Percentiles rank a stretch among this genome's conserved stretches.
These are phyloP conservation scores for Colletotrichum sp. DNA, from an alignment of 2,329 filamentous ascomycete genomes.

Conservation along the genomic window DNA sequence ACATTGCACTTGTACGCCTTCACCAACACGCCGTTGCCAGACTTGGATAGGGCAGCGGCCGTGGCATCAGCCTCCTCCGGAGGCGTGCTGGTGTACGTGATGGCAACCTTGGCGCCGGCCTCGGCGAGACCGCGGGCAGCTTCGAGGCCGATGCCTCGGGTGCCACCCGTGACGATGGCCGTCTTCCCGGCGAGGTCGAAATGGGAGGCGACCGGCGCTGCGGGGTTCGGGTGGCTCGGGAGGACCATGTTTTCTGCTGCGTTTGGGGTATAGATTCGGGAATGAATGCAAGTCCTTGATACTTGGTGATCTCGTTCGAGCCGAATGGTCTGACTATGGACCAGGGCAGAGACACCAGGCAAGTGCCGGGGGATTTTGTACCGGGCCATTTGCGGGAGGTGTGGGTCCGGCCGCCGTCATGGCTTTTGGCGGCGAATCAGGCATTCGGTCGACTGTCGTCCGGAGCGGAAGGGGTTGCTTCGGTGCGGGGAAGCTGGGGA, in stretches of 20 bases:
- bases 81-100: slow-evolving; percentile 17
- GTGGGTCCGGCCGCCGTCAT: neutral
- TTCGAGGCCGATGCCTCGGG: slow-evolving; percentile 13
- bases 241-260: slow-evolving; percentile 1
- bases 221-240: slow-evolving; percentile 6
- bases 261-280: neutral
- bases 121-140: slow-evolving; percentile 9
- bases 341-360: neutral
- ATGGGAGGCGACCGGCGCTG: slow-evolving; percentile 11
- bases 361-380: neutral
- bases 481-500: slow-evolving; percentile 6
- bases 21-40: slow-evolving; percentile 23
- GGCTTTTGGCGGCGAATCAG: neutral
- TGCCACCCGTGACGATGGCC: slow-evolving; percentile 10
- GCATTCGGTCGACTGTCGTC: neutral
- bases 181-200: slow-evolving; percentile 21
- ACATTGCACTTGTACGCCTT: slow-evolving; percentile 44
- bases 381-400: neutral
- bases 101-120: slow-evolving; percentile 13
- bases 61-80: slow-evolving; percentile 9
- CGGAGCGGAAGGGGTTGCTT: neutral
- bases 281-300: neutral
- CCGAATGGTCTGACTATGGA: neutral
- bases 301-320: neutral
- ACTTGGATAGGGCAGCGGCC: slow-evolving; percentile 7